phyloP scores from a whole-genome alignment of 129 eudicot genomes.

The Mikania micrantha region DNA sequence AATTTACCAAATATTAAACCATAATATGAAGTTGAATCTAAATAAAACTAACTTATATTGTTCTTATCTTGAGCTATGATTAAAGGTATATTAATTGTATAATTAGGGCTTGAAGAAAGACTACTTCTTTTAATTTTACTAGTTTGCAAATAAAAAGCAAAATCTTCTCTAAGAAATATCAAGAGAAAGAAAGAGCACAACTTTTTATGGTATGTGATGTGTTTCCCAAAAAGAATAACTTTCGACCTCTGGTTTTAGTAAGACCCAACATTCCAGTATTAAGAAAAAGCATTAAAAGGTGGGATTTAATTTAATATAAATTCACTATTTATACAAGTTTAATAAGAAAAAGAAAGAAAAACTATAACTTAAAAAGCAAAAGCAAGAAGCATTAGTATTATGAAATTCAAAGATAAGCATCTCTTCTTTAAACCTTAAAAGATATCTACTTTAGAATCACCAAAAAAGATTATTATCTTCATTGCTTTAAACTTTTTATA shows the following conservation, averaged over 20 bases:
- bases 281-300: slow-evolving; percentile 44
- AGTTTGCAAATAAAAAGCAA: slow-evolving; percentile 40
- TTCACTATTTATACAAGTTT: slow-evolving; percentile 11
- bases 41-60: slow-evolving; percentile 6
- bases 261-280: slow-evolving; percentile 65
- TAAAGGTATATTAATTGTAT: slow-evolving; percentile 35
- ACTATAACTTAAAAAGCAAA: slow-evolving; percentile 24
- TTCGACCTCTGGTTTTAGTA: slow-evolving; percentile 54
- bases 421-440: slow-evolving; percentile 43
- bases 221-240: slow-evolving; percentile 57
- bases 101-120: slow-evolving; percentile 44
- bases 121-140: slow-evolving; percentile 42
- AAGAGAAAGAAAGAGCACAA: slow-evolving; percentile 55
- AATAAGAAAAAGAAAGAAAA: slow-evolving; percentile 13
- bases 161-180: slow-evolving; percentile 55
- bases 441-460: slow-evolving; percentile 54
- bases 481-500: slow-evolving; percentile 47
- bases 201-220: slow-evolving; percentile 63
- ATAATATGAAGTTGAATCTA: not conserved
- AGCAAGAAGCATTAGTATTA: slow-evolving; percentile 30
- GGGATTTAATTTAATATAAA: slow-evolving; percentile 21
- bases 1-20: not conserved
- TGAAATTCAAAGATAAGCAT: slow-evolving; percentile 48
- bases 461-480: slow-evolving; percentile 50
- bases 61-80: slow-evolving; percentile 18